phyloP scores from a whole-genome alignment of 2,329 filamentous ascomycete species.

The Eurotiales sp. region DNA sequence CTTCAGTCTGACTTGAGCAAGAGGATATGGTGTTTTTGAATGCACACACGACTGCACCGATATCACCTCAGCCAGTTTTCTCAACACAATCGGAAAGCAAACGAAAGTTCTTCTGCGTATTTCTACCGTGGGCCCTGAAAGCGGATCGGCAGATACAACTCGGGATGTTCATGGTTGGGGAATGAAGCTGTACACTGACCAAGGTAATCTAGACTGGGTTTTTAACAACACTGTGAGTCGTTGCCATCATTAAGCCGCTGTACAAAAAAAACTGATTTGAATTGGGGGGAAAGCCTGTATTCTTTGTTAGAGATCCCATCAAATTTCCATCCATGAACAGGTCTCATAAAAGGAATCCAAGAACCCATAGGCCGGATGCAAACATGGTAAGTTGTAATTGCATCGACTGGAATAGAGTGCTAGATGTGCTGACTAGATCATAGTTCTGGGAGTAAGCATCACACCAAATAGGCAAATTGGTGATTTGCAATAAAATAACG shows the following conservation, averaged over 20 bases:
- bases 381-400: slow-evolving; percentile 19
- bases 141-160: slow-evolving; percentile 47
- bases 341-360: slow-evolving; percentile 61
- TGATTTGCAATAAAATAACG: no score
- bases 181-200: slow-evolving; percentile 51
- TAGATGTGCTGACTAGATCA: not conserved
- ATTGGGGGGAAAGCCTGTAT: slow-evolving; percentile 50
- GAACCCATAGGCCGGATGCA: slow-evolving; percentile 22
- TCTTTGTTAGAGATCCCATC: slow-evolving; percentile 65
- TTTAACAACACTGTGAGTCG: slow-evolving; percentile 15
- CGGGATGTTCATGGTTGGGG: slow-evolving; percentile 50
- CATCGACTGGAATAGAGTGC: not conserved
- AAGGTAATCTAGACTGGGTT: slow-evolving; percentile 36
- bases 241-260: no score
- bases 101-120: slow-evolving; percentile 47
- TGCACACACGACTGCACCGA: slow-evolving; percentile 57
- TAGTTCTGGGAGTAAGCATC: slow-evolving; percentile 30
- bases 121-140: slow-evolving; percentile 46
- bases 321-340: slow-evolving; percentile 70
- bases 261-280: not conserved
- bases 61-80: slow-evolving; percentile 54
- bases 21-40: slow-evolving; percentile 58
- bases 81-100: slow-evolving; percentile 54
- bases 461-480: no score
- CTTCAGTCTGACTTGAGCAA: not conserved